phyloP scores from a whole-genome alignment of 2,329 filamentous ascomycete species.

The Colletotrichum musae region DNA sequence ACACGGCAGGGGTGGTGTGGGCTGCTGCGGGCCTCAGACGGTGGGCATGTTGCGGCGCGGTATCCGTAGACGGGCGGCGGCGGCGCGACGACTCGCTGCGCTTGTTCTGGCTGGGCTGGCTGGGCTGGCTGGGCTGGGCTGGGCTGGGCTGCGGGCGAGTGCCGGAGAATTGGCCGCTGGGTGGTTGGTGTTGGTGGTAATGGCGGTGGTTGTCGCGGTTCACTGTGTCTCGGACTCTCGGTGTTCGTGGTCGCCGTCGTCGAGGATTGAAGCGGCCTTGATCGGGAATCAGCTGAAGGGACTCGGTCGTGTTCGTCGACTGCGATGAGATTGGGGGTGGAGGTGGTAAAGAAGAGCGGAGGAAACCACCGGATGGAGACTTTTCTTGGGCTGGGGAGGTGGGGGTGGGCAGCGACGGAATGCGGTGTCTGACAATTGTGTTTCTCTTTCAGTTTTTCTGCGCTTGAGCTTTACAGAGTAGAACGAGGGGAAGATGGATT shows the following conservation, averaged over 20 bases:
- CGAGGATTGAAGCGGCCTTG: neutral
- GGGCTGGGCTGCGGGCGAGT: too few species aligned
- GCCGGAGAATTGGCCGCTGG: too few species aligned
- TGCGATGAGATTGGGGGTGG: neutral
- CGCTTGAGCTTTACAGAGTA: too few species aligned
- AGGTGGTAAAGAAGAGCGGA: neutral
- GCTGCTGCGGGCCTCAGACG: slow-evolving; percentile 33
- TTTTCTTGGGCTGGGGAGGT: neutral
- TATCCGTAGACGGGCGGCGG: neutral
- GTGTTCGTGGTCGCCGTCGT: too few species aligned
- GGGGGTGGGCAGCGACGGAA: neutral
- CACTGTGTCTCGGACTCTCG: too few species aligned
- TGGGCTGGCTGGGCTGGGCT: too few species aligned
- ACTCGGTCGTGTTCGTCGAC: neutral
- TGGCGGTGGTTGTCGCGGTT: too few species aligned
- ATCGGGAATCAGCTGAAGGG: neutral
- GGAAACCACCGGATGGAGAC: slow-evolving; percentile 6
- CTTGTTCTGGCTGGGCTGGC: too few species aligned
- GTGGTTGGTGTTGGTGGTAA: too few species aligned
- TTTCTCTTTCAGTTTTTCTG: too few species aligned
- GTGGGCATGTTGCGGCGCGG: slow-evolving; percentile 30
- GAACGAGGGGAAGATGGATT: too few species aligned
- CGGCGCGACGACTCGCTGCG: too few species aligned
- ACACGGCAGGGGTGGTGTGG: slow-evolving; percentile 41
- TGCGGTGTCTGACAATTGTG: neutral